Evolutionary conservation across 75 land plant species (phyloP), one percentile per base, ranked within the genome.

Genomic region (Chamaecyparis obtusa): DNA sequence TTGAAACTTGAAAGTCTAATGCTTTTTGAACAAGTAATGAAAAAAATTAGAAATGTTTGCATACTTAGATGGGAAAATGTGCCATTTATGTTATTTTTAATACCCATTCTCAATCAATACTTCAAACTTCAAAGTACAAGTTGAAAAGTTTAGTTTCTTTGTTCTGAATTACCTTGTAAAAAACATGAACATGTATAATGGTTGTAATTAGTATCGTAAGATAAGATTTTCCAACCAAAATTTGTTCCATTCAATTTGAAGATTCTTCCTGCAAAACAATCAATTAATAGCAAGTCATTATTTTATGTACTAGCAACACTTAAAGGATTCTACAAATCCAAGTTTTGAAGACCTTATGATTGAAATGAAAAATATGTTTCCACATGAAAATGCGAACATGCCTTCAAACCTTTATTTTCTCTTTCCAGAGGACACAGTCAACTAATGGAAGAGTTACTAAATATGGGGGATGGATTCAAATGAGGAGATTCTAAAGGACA

Each of bases 401-500:
- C 83, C 89, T 13, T 71, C 88, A 67, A 91, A 93, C 80, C 85
- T 96, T 41, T 82, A 91, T 71, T 89, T 87, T 36, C 93, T 89
- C 69, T 92, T 33, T 86, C 90, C 32, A 90, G 89, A 41, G 96
- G 96, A 27, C 93, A 93, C 77, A 87, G 89, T 80, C 86, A 90
- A 48, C 89, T 94, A 82, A 90, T 94, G 84, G 92, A 93, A 37
- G 95, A 94, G 71, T 91, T 93, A 85, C 89, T 94, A 32, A 90
- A 85, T 83, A 86, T 87, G 37, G 95, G 92, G 33, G n/a, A 75
- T 89, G 75, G 95, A 97, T 88, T 96, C 95, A 76, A 85, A 93
- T 86, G 87, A 86, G 89, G 92, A 27, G 96, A 95, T 81, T 92
- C 93, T 76, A 91, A 87, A 82, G 99, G 99, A 84, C 89, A 90